These are phyloP conservation scores for Amanita phalloides DNA, from an alignment of 768 basidiomycete species.

Conservation along the genomic window DNA sequence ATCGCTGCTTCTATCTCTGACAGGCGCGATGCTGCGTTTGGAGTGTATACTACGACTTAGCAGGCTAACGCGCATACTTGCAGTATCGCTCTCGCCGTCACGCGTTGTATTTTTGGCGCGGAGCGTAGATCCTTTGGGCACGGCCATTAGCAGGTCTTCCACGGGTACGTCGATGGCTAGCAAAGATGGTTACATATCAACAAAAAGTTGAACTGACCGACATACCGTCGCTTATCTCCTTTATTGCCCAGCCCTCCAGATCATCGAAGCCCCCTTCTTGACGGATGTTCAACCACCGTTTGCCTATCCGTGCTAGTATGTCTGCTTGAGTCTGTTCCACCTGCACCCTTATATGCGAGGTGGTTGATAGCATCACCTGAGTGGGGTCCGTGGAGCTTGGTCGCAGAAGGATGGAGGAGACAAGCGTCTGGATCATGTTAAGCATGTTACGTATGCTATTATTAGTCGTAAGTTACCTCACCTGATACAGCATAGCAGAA, in stretches of 20 bases:
- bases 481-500: conserved; percentile 72
- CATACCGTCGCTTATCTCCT: conserved; percentile 80
- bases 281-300: conserved; percentile 66
- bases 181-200: neutral
- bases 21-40: conserved; percentile 8
- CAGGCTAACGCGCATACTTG: conserved; percentile 34
- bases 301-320: conserved; percentile 62
- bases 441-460: neutral
- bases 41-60: conserved; percentile 21
- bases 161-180: conserved; percentile 72
- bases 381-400: conserved; percentile 49
- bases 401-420: conserved; percentile 61
- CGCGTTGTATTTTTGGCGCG: conserved; percentile 12
- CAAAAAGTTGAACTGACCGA: conserved; percentile 6
- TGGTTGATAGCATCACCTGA: conserved; percentile 53
- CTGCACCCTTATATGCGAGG: conserved; percentile 58
- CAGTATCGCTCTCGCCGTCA: conserved; percentile 31
- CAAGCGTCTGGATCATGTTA: conserved; percentile 41
- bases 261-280: conserved; percentile 69
- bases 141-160: conserved; percentile 56
- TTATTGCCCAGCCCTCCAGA: conserved; percentile 80
- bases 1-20: conserved; percentile 1
- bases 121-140: conserved; percentile 15
- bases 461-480: conserved; percentile 13
- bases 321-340: conserved; percentile 67